These are phyloP conservation scores for Coelastrella sp. DNA, from an alignment of 139 green algal genomes.

Conservation along the genomic window DNA sequence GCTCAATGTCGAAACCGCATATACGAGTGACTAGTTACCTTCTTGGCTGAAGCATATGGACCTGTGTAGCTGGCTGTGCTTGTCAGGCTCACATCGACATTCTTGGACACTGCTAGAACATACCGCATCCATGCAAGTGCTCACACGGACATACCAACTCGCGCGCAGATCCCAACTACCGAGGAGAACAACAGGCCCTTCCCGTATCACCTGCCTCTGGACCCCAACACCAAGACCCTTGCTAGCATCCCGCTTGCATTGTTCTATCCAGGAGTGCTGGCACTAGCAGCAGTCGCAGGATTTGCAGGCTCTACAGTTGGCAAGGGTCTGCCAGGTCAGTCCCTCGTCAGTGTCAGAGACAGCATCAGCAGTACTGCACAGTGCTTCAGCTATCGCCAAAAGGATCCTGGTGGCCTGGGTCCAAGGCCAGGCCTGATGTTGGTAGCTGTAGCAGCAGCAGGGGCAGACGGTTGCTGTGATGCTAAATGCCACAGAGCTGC, in stretches of 20 bases:
- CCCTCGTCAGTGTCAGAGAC: neutral
- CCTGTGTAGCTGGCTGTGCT: too few relatives aligned
- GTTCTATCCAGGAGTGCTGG: slow-evolving; percentile 73
- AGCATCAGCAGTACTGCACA: neutral
- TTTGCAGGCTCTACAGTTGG: slow-evolving; percentile 55
- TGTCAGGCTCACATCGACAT: too few relatives aligned
- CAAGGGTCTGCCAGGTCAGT: slow-evolving; percentile 60
- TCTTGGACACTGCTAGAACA: neutral
- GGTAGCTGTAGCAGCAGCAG: too few relatives aligned
- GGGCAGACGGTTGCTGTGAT: too few relatives aligned
- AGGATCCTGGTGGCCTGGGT: too few relatives aligned
- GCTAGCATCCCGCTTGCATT: slow-evolving; percentile 66
- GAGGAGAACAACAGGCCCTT: slow-evolving; percentile 42
- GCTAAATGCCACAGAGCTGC: too few relatives aligned
- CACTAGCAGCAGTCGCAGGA: slow-evolving; percentile 63
- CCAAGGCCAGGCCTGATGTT: too few relatives aligned
- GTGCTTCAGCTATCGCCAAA: too few relatives aligned
- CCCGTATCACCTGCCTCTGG: slow-evolving; percentile 59
- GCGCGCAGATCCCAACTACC: slow-evolving; percentile 2
- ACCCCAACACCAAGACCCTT: slow-evolving; percentile 70
- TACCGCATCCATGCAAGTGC: neutral
- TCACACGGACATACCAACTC: too few relatives aligned
- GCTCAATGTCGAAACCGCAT: too few relatives aligned
- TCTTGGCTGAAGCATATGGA: too few relatives aligned
- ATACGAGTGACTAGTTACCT: too few relatives aligned